Conservation (phyloP, 768 basidiomycete species). For the Amanita jacksonii region DNA sequence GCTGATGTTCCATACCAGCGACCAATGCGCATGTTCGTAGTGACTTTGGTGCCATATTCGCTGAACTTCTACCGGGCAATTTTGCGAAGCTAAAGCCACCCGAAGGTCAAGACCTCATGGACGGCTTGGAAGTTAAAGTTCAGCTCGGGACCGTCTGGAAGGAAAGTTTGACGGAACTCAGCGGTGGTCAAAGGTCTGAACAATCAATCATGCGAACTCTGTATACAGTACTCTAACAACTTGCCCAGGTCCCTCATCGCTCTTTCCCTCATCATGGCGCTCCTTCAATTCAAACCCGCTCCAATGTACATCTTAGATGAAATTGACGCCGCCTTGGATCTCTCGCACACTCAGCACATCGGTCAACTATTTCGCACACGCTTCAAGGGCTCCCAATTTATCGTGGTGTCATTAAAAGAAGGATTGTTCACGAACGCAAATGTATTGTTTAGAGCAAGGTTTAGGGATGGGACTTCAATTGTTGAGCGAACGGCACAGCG, state of each 20-base stretch:
- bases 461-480: constrained; percentile 88
- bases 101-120: constrained; percentile 87
- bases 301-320: constrained; percentile 99
- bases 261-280: constrained; percentile 94
- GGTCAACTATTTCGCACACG: constrained; percentile 95
- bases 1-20: not conserved
- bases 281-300: constrained; percentile 98
- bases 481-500: constrained; percentile 74
- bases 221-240: not conserved
- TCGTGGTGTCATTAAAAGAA: constrained; percentile 95
- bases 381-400: constrained; percentile 97
- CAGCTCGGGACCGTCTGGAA: constrained; percentile 95
- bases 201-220: no score
- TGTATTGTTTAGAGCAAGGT: constrained; percentile 86
- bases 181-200: constrained; percentile 95
- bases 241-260: constrained; percentile 89
- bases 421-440: constrained; percentile 97
- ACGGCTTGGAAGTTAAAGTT: constrained; percentile 97
- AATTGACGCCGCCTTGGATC: constrained; percentile 93
- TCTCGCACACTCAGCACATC: constrained; percentile 95
- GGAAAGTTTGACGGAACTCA: constrained; percentile 91
- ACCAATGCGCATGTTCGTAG: constrained; percentile 27
- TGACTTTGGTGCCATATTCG: constrained; percentile 95
- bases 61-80: constrained; percentile 90
- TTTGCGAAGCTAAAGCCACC: constrained; percentile 93